Conservation (phyloP, 148 eudicot genomes). For the Diospyros lotus region DNA sequence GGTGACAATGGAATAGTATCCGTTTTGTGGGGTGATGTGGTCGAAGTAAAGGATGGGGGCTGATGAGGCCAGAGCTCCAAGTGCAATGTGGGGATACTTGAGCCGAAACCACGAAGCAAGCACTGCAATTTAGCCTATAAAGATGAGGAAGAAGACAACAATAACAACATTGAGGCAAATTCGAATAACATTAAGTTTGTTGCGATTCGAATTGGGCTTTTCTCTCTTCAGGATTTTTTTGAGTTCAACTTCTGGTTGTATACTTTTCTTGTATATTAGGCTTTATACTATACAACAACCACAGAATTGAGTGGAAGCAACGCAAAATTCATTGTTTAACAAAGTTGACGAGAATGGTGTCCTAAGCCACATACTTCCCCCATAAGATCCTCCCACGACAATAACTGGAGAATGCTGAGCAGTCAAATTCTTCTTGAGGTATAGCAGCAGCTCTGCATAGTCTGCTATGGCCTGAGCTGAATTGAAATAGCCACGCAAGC, state of each 20-base stretch:
- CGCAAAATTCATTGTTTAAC: no score
- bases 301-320: no score
- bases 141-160: neutral
- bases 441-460: conserved; percentile 42
- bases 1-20: conserved; percentile 32
- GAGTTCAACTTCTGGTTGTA: no score
- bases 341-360: no score
- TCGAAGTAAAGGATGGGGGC: conserved; percentile 51
- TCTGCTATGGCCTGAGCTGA: conserved; percentile 62
- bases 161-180: no score
- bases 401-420: conserved; percentile 45
- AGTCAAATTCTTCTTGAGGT: conserved; percentile 29
- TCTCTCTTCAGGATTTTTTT: no score
- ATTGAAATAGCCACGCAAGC: conserved; percentile 26
- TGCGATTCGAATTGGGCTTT: no score
- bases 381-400: conserved; percentile 56
- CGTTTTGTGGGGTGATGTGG: conserved; percentile 34
- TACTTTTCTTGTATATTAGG: no score
- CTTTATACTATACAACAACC: no score
- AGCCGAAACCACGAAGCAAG: conserved; percentile 56
- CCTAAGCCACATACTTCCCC: conserved; percentile 31
- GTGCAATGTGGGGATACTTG: conserved; percentile 54
- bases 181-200: no score
- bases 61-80: conserved; percentile 58
- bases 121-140: conserved; percentile 21